Conservation (phyloP, 805 yeast species). For the Zygoascus biomembranicola region DNA sequence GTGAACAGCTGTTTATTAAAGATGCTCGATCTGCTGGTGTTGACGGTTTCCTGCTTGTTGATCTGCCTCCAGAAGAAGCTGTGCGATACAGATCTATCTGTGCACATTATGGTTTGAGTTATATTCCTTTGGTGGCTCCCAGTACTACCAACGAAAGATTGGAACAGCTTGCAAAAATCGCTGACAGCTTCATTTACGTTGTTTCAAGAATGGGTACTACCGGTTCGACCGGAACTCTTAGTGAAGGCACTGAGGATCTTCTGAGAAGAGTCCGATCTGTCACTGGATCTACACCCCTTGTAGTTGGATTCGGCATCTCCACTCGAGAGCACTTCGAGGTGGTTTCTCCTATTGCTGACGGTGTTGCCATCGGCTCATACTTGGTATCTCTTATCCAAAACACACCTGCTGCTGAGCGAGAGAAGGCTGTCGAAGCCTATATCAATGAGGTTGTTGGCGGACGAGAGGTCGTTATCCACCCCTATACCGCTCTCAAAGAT, state of each 20-base stretch:
- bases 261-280: slow-evolving; percentile 67
- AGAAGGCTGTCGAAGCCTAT: slow-evolving; percentile 54
- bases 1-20: slow-evolving; percentile 72
- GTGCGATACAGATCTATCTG: slow-evolving; percentile 72
- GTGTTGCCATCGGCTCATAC: slow-evolving; percentile 92
- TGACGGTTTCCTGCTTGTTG: slow-evolving; percentile 90
- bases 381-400: slow-evolving; percentile 63
- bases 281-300: slow-evolving; percentile 71
- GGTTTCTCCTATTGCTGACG: slow-evolving; percentile 80
- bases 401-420: slow-evolving; percentile 44
- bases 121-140: slow-evolving; percentile 94
- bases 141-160: slow-evolving; percentile 89
- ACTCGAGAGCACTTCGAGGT: slow-evolving; percentile 81
- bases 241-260: slow-evolving; percentile 54
- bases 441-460: slow-evolving; percentile 63
- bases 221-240: slow-evolving; percentile 69
- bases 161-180: slow-evolving; percentile 66
- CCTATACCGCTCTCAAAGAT: background rate
- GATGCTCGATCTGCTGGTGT: slow-evolving; percentile 87
- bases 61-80: slow-evolving; percentile 97
- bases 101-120: slow-evolving; percentile 59
- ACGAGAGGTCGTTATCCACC: slow-evolving; percentile 16
- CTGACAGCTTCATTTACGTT: slow-evolving; percentile 93
- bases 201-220: slow-evolving; percentile 98
- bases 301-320: slow-evolving; percentile 96